A percentile compares a stretch with the other conserved stretches of the same genome.
phyloP scores from a whole-genome alignment of 345 rosid species.

The Nasturtium officinale region DNA sequence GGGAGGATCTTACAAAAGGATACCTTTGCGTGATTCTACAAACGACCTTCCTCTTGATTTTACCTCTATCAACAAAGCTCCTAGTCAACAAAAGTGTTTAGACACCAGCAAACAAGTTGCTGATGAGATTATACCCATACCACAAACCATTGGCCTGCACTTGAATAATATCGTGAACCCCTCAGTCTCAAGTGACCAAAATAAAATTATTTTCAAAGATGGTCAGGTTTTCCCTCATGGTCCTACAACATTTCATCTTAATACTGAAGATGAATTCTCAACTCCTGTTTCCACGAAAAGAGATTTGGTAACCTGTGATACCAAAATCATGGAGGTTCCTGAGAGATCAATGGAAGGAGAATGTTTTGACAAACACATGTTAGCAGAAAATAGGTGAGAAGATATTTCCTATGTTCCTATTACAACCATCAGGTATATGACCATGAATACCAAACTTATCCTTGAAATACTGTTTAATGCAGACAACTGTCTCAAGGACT shows the following conservation, averaged over 20 bases:
- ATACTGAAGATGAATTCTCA: slow-evolving; percentile 25
- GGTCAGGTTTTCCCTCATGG: slow-evolving; percentile 32
- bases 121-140: slow-evolving; percentile 19
- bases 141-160: slow-evolving; percentile 58
- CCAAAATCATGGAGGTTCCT: slow-evolving; percentile 39
- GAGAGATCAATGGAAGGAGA: slow-evolving; percentile 39
- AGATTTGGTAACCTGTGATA: slow-evolving; percentile 43
- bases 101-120: slow-evolving; percentile 31
- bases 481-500: slow-evolving; percentile 14
- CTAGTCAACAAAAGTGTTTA: slow-evolving; percentile 27
- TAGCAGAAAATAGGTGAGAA: background rate
- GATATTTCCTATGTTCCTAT: background rate
- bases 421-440: background rate
- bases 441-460: background rate
- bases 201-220: slow-evolving; percentile 35
- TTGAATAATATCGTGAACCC: slow-evolving; percentile 54
- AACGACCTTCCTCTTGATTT: slow-evolving; percentile 33
- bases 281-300: slow-evolving; percentile 40
- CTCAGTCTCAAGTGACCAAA: slow-evolving; percentile 42
- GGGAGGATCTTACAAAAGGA: slow-evolving; percentile 49
- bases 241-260: slow-evolving; percentile 9
- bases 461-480: background rate
- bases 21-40: slow-evolving; percentile 38
- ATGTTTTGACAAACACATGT: slow-evolving; percentile 40
- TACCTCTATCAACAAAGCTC: slow-evolving; percentile 39